Conservation (phyloP, 129 eudicot species). For the Tagetes erecta region DNA sequence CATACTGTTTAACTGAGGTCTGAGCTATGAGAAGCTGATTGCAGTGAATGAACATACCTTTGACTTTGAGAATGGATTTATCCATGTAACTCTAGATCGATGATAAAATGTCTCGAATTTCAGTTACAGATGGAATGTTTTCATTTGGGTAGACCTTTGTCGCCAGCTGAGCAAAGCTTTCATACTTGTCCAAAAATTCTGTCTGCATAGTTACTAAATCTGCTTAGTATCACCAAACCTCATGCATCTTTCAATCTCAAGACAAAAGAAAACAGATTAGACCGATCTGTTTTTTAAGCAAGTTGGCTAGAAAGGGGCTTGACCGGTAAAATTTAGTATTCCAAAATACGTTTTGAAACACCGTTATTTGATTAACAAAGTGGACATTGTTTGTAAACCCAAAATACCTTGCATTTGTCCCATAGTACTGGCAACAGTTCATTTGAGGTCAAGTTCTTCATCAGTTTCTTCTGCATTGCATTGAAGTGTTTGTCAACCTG, state of each 20-base stretch:
- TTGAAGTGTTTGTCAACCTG: constrained; percentile 79
- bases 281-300: neutral
- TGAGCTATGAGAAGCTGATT: constrained; percentile 3
- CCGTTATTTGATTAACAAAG: neutral
- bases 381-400: neutral
- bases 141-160: constrained; percentile 74
- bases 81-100: constrained; percentile 52
- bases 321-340: too few relatives aligned
- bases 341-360: neutral
- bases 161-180: constrained; percentile 78
- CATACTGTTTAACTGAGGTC: neutral
- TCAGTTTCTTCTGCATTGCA: constrained; percentile 76
- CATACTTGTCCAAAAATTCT: constrained; percentile 86
- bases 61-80: constrained; percentile 9
- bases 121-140: constrained; percentile 64
- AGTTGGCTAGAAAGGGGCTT: neutral
- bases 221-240: constrained; percentile 4
- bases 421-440: constrained; percentile 85
- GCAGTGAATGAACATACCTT: constrained; percentile 20
- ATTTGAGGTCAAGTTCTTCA: constrained; percentile 77
- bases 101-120: constrained; percentile 72
- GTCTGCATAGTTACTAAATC: constrained; percentile 46
- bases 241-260: neutral
- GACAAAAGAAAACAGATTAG: neutral
- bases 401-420: constrained; percentile 92